Conservation (phyloP, 2,329 filamentous ascomycete species). For the Pyrenophora teres region DNA sequence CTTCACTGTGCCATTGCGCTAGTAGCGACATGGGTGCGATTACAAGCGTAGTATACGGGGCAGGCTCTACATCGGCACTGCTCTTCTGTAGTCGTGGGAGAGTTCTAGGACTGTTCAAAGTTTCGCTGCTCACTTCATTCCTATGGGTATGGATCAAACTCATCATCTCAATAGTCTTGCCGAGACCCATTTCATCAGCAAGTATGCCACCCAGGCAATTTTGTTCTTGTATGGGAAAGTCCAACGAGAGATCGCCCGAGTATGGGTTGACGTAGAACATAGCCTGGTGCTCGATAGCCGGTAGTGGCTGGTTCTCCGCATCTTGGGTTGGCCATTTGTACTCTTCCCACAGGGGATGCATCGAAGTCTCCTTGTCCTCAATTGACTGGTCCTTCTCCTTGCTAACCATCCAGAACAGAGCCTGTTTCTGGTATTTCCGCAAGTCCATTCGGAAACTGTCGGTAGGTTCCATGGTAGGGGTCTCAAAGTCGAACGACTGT, state of each 20-base stretch:
- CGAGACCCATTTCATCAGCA: slow-evolving; percentile 96
- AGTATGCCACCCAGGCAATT: slow-evolving; percentile 91
- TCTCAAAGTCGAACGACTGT: slow-evolving; percentile 94
- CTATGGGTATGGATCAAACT: slow-evolving; percentile 86
- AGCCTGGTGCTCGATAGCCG: slow-evolving; percentile 65
- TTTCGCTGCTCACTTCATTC: slow-evolving; percentile 55
- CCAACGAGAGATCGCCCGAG: slow-evolving; percentile 86
- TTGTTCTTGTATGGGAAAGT: slow-evolving; percentile 92
- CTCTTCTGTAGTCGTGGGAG: slow-evolving; percentile 66
- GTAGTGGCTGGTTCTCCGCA: slow-evolving; percentile 77
- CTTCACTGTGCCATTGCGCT: slow-evolving; percentile 97
- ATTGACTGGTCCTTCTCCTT: slow-evolving; percentile 84
- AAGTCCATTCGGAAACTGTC: slow-evolving; percentile 81
- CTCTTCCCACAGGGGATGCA: slow-evolving; percentile 98
- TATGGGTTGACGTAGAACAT: slow-evolving; percentile 97
- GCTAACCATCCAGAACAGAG: slow-evolving; percentile 91
- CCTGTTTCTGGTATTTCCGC: slow-evolving; percentile 93
- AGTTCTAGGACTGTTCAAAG: slow-evolving; percentile 58
- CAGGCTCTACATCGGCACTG: slow-evolving; percentile 64
- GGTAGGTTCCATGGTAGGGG: slow-evolving; percentile 82
- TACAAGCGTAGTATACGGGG: slow-evolving; percentile 89
- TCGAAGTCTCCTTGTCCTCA: slow-evolving; percentile 71
- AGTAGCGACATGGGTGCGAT: slow-evolving; percentile 96
- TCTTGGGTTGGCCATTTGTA: slow-evolving; percentile 89
- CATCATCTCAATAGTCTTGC: slow-evolving; percentile 98